A percentile compares a stretch with the other conserved stretches of the same genome.
These are phyloP conservation scores for Termitomyces sp. DNA, from an alignment of 768 basidiomycete genomes.

Conservation along the genomic window DNA sequence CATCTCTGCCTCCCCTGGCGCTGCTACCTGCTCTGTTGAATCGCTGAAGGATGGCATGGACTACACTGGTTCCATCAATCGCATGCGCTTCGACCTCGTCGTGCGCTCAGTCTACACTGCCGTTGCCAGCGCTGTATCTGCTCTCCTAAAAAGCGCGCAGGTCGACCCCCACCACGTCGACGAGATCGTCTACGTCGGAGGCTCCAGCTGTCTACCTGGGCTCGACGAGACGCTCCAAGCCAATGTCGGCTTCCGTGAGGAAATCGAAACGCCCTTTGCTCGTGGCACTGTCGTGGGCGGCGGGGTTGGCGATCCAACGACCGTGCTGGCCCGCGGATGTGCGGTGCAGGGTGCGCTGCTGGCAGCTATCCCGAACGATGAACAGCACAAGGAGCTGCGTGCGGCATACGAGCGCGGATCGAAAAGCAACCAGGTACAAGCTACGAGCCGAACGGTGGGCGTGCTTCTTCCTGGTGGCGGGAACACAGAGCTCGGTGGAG, in stretches of 20 bases:
- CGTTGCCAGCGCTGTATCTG: constrained; percentile 43
- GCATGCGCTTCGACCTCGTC: constrained; percentile 60
- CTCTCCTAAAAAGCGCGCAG: constrained; percentile 44
- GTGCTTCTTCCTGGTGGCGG: constrained; percentile 52
- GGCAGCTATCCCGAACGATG: constrained; percentile 36
- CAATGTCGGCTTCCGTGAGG: constrained; percentile 51
- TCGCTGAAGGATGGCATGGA: constrained; percentile 92
- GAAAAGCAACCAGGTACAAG: constrained; percentile 38
- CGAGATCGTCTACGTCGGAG: constrained; percentile 78
- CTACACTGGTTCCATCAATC: constrained; percentile 55
- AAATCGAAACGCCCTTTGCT: constrained; percentile 59
- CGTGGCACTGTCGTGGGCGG: constrained; percentile 65
- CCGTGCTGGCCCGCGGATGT: constrained; percentile 71
- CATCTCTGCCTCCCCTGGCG: constrained; percentile 77
- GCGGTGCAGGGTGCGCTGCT: constrained; percentile 70
- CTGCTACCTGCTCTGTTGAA: constrained; percentile 90
- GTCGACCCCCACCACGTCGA: constrained; percentile 66
- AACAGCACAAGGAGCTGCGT: constrained; percentile 44
- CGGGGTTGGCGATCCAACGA: constrained; percentile 71
- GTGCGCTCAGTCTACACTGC: constrained; percentile 53
- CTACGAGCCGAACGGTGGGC: constrained; percentile 60
- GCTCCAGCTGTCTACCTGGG: constrained; percentile 68
- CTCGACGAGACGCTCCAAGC: constrained; percentile 53
- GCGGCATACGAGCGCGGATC: constrained; percentile 35
- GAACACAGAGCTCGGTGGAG: constrained; percentile 47